A percentile compares a stretch with the other conserved stretches of the same genome.
phyloP scores from a whole-genome alignment of 768 basidiomycete species.

The Leccinum barrowsii region DNA sequence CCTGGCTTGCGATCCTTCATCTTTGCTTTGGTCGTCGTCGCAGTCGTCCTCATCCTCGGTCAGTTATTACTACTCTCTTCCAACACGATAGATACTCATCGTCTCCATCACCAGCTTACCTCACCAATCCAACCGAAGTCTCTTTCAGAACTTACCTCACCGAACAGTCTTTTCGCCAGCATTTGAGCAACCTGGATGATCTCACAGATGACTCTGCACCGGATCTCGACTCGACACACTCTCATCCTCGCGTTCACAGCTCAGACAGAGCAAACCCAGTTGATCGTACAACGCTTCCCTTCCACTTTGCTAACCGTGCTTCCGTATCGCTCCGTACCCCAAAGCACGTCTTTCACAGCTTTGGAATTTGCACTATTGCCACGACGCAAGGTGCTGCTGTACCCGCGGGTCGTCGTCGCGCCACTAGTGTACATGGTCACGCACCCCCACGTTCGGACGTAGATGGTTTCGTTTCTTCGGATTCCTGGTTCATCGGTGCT shows the following conservation, averaged over 20 bases:
- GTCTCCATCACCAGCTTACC: constrained; percentile 61
- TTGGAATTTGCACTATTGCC: constrained; percentile 86
- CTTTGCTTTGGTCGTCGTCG: constrained; percentile 63
- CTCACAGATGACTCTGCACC: constrained; percentile 45
- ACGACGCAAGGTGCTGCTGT: constrained; percentile 32
- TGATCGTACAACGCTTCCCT: constrained; percentile 35
- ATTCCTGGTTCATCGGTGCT: constrained; percentile 87
- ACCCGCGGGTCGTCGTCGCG: constrained; percentile 55
- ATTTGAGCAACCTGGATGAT: constrained; percentile 82
- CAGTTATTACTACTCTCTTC: constrained; percentile 20
- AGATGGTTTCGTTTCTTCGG: constrained; percentile 54
- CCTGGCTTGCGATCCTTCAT: constrained; percentile 70
- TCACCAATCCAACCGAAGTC: constrained; percentile 91
- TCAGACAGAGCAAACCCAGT: constrained; percentile 15
- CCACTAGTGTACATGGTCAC: constrained; percentile 29
- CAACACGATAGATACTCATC: background rate
- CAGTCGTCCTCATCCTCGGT: constrained; percentile 73
- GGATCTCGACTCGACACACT: constrained; percentile 32
- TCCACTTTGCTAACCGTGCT: constrained; percentile 91
- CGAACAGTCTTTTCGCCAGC: constrained; percentile 95
- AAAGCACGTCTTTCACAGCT: constrained; percentile 80
- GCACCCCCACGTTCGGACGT: constrained; percentile 28
- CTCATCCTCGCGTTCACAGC: constrained; percentile 23
- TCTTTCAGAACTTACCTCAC: constrained; percentile 95
- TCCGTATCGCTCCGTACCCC: constrained; percentile 92